Base-by-base conservation (phyloP, 148 eudicot genomes). In the Arctostaphylos glauca region DNA sequence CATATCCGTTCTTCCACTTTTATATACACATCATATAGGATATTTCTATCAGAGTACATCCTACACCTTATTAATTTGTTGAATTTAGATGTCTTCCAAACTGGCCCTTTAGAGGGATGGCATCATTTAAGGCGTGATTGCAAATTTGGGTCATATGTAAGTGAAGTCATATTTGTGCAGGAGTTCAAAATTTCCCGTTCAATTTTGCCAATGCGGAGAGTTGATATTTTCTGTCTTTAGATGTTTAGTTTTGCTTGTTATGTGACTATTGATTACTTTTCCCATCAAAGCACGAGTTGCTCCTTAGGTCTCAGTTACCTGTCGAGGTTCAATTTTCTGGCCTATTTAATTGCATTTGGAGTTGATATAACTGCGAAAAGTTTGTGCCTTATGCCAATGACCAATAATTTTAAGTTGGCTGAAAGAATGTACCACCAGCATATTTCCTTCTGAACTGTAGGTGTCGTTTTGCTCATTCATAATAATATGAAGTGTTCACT, bases 231-330 rank as follows among this genome's bases (percentile, higher is more conserved):
- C 67, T 60, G 2, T 18, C 0, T 9, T 6, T 21, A 48, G 47
- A 49, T 80, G 75, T 31, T 49, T 23, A 21, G 52, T 64, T 80
- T 8, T 66, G 21, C 12, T 44, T 79, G 53, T 52, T 79, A 41
- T 8, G 14, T 79, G 55, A 62, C 41, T 60, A 55, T 78, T 78
- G 81, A n/a, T 56, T 41, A 3, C 31, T 41, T 56, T 78, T 58
- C 38, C 66, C 12, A 43, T 56, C 15, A 4, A 59, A 78, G 67
- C 81, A 58, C 43, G 68, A 18, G 49, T 60, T 60, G 19, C n/a
- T 6, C 19, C 5, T 59, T 56, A 60, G 52, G 49, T n/a, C 15
- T 56, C 44, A 78, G 70, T 78, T 41, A 44, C n/a, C 31, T 41
- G 10, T 38, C 41, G 19, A 25, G 46, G 53, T 6, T 53, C 41